Evolutionary conservation across 2,329 filamentous ascomycete species (phyloP).

Genomic region (Cryphonectria japonica): DNA sequence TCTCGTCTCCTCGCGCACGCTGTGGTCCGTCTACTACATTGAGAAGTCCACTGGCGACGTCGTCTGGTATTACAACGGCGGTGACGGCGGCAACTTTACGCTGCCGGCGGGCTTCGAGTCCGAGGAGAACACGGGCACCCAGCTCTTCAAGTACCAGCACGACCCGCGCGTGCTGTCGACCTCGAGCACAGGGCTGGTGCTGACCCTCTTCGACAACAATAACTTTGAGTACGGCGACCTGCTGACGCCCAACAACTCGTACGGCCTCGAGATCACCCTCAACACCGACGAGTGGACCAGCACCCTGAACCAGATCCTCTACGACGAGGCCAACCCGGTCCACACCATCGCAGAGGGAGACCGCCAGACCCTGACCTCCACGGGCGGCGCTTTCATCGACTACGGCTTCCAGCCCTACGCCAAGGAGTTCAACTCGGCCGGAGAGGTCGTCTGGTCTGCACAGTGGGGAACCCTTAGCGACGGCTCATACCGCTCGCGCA

Average conservation of each 20-base stretch:
- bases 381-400: slow-evolving; percentile 34
- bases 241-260: slow-evolving; percentile 14
- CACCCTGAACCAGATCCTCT: slow-evolving; percentile 16
- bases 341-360: slow-evolving; percentile 20
- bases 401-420: slow-evolving; percentile 22
- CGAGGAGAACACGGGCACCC: slow-evolving; percentile 13
- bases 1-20: slow-evolving; percentile 54
- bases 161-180: slow-evolving; percentile 20
- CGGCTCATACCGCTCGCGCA: slow-evolving; percentile 18
- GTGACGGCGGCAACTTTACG: slow-evolving; percentile 21
- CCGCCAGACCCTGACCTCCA: slow-evolving; percentile 22
- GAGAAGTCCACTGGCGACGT: slow-evolving; percentile 50
- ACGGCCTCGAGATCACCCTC: slow-evolving; percentile 19
- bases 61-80: slow-evolving; percentile 46
- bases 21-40: slow-evolving; percentile 51
- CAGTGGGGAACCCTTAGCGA: slow-evolving; percentile 15
- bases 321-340: slow-evolving; percentile 14
- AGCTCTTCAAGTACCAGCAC: slow-evolving; percentile 24
- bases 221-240: slow-evolving; percentile 22
- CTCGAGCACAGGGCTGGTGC: slow-evolving; percentile 13
- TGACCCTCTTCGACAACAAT: slow-evolving; percentile 25
- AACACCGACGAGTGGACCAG: slow-evolving; percentile 17
- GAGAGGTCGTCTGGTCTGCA: slow-evolving; percentile 17
- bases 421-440: slow-evolving; percentile 18
- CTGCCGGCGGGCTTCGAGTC: slow-evolving; percentile 10